A percentile compares a stretch with the other conserved stretches of the same genome.
Conservation (phyloP, 768 basidiomycete genomes). For the Naganishia friedmannii region DNA sequence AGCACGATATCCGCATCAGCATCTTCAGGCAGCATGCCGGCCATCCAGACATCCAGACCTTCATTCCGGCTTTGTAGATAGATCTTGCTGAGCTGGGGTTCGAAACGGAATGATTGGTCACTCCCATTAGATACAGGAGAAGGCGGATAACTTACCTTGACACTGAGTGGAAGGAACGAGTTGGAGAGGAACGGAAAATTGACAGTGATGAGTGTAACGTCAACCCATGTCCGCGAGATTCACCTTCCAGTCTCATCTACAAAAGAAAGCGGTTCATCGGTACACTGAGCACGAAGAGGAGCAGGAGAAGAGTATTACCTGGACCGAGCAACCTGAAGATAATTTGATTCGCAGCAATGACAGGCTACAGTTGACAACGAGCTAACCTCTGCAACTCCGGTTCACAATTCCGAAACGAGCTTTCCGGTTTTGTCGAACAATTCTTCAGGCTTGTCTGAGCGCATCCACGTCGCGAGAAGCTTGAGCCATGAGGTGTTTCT, state of each 20-base stretch:
- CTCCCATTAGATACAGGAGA: not conserved
- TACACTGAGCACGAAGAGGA: too few relatives aligned
- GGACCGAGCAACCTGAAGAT: constrained; percentile 45
- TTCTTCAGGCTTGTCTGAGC: too few relatives aligned
- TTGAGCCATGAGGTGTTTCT: too few relatives aligned
- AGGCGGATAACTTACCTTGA: not conserved
- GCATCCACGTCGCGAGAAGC: too few relatives aligned
- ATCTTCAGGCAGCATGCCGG: constrained; percentile 1
- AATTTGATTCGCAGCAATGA: constrained; percentile 36
- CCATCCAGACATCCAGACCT: constrained; percentile 29
- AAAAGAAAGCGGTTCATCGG: too few relatives aligned
- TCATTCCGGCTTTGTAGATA: too few relatives aligned
- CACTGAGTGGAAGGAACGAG: not conserved
- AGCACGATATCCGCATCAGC: too few relatives aligned
- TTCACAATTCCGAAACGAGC: too few relatives aligned
- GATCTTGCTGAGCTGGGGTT: constrained; percentile 24
- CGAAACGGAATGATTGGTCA: not conserved
- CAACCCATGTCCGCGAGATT: not conserved
- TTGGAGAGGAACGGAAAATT: not conserved
- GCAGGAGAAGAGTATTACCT: constrained; percentile 20
- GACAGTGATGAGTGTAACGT: too few relatives aligned
- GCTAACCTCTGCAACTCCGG: constrained; percentile 36
- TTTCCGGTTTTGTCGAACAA: too few relatives aligned
- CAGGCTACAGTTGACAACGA: constrained; percentile 41
- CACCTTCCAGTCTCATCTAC: constrained; percentile 22